Conservation (phyloP, 2,329 filamentous ascomycete species). For the Penicillium sp. region DNA sequence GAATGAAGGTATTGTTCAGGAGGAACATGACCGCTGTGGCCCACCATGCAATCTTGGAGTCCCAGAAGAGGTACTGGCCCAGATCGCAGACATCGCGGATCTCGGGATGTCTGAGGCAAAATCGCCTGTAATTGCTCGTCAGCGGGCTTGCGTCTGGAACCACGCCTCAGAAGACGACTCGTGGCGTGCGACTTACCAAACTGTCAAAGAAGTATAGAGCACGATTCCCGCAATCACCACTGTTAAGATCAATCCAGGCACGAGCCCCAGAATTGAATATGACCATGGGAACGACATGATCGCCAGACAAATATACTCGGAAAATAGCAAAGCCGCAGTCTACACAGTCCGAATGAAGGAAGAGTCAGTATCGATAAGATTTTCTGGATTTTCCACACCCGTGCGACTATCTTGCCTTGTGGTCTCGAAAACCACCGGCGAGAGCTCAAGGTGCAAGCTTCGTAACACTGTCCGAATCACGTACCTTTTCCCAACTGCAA, state of each 20-base stretch:
- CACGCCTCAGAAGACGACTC: neutral
- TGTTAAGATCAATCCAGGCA: constrained; percentile 80
- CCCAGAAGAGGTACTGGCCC: constrained; percentile 91
- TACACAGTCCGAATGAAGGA: constrained; percentile 24
- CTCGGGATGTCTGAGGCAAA: constrained; percentile 84
- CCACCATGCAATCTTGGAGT: constrained; percentile 65
- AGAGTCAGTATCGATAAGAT: too few species aligned
- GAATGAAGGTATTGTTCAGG: constrained; percentile 89
- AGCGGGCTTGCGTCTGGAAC: constrained; percentile 12
- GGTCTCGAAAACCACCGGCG: too few species aligned
- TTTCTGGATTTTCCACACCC: too few species aligned
- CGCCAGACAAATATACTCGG: constrained; percentile 85
- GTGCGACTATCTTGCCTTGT: too few species aligned
- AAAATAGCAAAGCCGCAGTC: constrained; percentile 85
- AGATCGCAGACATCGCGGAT: constrained; percentile 91
- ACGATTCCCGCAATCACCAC: constrained; percentile 70
- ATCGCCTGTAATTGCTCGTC: constrained; percentile 58
- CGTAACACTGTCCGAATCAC: neutral
- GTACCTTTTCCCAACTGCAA: constrained; percentile 84
- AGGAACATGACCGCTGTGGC: constrained; percentile 79
- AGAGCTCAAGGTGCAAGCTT: too few species aligned
- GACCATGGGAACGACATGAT: constrained; percentile 98
- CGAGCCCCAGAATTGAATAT: constrained; percentile 78
- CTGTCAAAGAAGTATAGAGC: constrained; percentile 69
- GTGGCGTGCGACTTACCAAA: constrained; percentile 46